Evolutionary conservation across 805 yeast species (phyloP).

Genomic region (Myxozyma sirexii): DNA sequence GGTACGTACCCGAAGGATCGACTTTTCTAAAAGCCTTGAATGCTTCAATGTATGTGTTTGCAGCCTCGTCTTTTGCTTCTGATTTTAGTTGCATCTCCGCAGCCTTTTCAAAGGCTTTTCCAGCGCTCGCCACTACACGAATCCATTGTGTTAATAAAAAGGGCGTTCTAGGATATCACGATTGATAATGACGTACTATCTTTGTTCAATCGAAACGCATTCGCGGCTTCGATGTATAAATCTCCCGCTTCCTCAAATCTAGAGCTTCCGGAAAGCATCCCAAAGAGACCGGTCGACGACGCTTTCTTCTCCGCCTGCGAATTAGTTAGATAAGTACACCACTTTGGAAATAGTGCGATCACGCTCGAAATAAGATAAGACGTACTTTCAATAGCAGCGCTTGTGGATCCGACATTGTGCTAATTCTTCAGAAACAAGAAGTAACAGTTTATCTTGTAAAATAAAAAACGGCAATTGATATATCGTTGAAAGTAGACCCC

Average conservation of each 20-base stretch:
- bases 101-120: slow-evolving; percentile 81
- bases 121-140: slow-evolving; percentile 60
- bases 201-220: slow-evolving; percentile 74
- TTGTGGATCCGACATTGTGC: slow-evolving; percentile 36
- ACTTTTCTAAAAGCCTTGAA: slow-evolving; percentile 80
- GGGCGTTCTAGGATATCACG: background rate
- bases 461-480: too few relatives aligned
- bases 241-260: slow-evolving; percentile 92
- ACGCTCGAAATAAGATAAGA: background rate
- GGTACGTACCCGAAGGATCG: slow-evolving; percentile 53
- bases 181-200: slow-evolving; percentile 44
- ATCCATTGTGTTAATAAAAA: background rate
- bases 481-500: background rate
- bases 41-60: slow-evolving; percentile 86
- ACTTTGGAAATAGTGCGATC: background rate
- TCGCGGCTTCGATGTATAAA: slow-evolving; percentile 89
- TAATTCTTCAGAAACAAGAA: background rate
- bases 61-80: slow-evolving; percentile 84
- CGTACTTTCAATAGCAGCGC: slow-evolving; percentile 31
- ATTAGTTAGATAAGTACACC: background rate
- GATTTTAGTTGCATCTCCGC: slow-evolving; percentile 77
- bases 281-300: slow-evolving; percentile 63
- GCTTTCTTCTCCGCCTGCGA: slow-evolving; percentile 68
- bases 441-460: too few relatives aligned
- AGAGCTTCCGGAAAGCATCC: slow-evolving; percentile 48